Evolutionary conservation across 2,329 filamentous ascomycete genomes (phyloP).

Genomic region (Bipolaris gigantea): DNA sequence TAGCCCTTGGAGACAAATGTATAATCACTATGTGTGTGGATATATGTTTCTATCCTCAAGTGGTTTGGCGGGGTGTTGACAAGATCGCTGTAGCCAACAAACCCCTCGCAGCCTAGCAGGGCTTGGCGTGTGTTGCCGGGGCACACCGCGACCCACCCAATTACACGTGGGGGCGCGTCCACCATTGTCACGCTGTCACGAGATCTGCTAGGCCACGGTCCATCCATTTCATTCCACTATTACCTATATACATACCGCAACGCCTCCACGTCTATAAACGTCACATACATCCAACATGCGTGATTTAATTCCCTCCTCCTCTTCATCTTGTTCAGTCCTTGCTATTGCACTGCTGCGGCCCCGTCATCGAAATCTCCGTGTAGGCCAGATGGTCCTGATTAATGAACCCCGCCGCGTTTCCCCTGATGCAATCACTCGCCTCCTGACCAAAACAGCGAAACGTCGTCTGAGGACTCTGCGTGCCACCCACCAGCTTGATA

Average conservation of each 20-base stretch:
- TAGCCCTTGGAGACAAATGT: not conserved
- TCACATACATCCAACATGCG: no score
- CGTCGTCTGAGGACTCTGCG: conserved; percentile 12
- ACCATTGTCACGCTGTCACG: conserved; percentile 11
- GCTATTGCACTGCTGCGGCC: no score
- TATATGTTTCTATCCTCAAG: not conserved
- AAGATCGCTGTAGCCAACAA: not conserved
- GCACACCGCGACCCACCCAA: conserved; percentile 6
- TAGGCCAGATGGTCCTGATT: conserved; percentile 19
- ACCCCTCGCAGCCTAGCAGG: conserved; percentile 11
- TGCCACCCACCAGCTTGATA: not conserved
- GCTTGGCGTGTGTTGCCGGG: conserved; percentile 11
- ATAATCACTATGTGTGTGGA: not conserved
- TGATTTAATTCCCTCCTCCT: no score
- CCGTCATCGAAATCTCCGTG: conserved; percentile 13
- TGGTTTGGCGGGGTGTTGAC: not conserved
- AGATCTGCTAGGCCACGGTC: not conserved
- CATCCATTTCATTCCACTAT: no score
- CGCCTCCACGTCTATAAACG: no score
- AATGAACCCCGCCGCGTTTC: conserved; percentile 10
- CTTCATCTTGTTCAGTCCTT: no score
- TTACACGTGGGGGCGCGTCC: conserved; percentile 10
- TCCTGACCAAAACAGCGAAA: conserved; percentile 22
- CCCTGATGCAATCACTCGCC: conserved; percentile 16
- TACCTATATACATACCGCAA: no score